Conservation (phyloP, 257 asterid genomes). For the Nicotiana tabacum region DNA sequence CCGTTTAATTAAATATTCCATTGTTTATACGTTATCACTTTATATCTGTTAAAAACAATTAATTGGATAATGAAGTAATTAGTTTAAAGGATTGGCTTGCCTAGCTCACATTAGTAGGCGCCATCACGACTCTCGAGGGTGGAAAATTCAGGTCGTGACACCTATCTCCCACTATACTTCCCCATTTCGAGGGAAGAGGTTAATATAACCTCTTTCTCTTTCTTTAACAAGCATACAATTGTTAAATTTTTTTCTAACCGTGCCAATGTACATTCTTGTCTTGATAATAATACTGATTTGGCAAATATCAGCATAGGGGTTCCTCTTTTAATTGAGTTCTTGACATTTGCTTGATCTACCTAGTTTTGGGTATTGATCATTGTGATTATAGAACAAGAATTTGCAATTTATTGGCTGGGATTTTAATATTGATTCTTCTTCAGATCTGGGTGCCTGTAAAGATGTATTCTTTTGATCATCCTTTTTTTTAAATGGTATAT, state of each 20-base stretch:
- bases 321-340: conserved; percentile 10
- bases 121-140: too few relatives aligned
- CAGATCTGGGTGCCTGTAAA: conserved; percentile 58
- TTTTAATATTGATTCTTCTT: conserved; percentile 27
- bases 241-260: background rate
- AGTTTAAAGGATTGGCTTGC: too few relatives aligned
- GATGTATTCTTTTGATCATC: conserved; percentile 51
- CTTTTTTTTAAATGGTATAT: conserved; percentile 24
- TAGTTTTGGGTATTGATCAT: conserved; percentile 22
- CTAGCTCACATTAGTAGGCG: too few relatives aligned
- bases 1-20: too few relatives aligned
- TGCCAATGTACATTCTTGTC: conserved; percentile 6
- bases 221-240: conserved; percentile 7
- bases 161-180: conserved; percentile 18
- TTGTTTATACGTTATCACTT: too few relatives aligned
- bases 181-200: conserved; percentile 25
- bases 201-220: conserved; percentile 11
- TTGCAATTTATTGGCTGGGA: conserved; percentile 27
- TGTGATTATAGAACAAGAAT: conserved; percentile 28
- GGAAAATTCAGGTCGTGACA: too few relatives aligned
- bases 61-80: too few relatives aligned
- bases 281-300: background rate
- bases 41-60: too few relatives aligned
- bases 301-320: background rate
- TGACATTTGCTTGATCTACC: conserved; percentile 31